Conservation (phyloP, 495 filamentous ascomycete genomes). For the Aspergillus mulundensis region DNA sequence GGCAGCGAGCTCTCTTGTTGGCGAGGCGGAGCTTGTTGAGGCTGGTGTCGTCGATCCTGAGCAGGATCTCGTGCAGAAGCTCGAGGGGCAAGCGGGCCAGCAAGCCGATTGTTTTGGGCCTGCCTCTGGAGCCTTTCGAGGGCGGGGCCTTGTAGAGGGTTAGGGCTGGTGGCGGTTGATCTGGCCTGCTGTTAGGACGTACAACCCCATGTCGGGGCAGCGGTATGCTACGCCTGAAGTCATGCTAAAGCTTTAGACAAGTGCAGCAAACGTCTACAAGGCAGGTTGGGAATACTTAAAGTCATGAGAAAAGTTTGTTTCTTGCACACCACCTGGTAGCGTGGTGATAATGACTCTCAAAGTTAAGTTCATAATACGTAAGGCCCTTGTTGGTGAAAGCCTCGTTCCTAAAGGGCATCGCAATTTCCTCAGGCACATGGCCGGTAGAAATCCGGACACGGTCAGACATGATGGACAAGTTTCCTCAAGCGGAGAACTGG, state of each 20-base stretch:
- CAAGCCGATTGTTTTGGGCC: background rate
- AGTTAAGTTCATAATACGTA: no score
- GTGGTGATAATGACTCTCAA: no score
- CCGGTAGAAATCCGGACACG: no score
- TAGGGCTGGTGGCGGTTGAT: background rate
- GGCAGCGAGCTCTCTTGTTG: background rate
- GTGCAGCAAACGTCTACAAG: background rate
- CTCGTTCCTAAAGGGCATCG: no score
- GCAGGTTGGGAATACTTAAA: background rate
- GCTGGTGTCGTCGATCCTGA: constrained; percentile 10
- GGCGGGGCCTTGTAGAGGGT: constrained; percentile 12
- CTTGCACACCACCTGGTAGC: no score
- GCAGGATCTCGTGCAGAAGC: constrained; percentile 8
- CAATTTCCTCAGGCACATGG: no score
- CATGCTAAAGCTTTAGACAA: background rate
- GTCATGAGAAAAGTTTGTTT: background rate
- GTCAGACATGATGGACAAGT: no score
- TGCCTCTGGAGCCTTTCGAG: background rate
- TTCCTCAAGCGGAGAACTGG: no score
- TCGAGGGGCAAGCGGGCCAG: constrained; percentile 2
- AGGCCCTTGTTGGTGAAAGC: no score
- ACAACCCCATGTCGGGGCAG: background rate
- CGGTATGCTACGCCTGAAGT: constrained; percentile 12
- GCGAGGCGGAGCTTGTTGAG: constrained; percentile 12
- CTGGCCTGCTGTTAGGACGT: background rate